Percentiles rank a stretch among this genome's conserved stretches.
These are phyloP conservation scores for Fusarium gaditjirri DNA, from an alignment of 2,329 filamentous ascomycete species.

Conservation along the genomic window DNA sequence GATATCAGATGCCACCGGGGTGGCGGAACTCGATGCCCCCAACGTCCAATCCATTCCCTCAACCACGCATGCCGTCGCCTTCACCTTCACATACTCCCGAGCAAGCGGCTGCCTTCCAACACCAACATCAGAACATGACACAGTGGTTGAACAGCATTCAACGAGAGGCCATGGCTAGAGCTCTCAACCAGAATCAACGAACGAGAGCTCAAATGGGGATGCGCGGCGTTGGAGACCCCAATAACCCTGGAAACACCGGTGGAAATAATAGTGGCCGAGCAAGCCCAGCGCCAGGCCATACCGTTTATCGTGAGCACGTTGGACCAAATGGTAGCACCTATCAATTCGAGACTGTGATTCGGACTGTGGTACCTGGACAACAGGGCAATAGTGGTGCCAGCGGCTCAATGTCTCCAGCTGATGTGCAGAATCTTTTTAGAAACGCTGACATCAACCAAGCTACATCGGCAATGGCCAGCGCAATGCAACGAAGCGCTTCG, in stretches of 20 bases:
- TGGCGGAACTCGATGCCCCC: conserved; percentile 47
- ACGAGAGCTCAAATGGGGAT: conserved; percentile 54
- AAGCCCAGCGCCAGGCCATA: conserved; percentile 48
- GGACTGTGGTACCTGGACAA: conserved; percentile 30
- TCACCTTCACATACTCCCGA: conserved; percentile 44
- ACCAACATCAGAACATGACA: conserved; percentile 56
- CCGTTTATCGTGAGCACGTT: conserved; percentile 48
- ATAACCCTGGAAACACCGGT: conserved; percentile 31
- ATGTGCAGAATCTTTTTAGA: conserved; percentile 59
- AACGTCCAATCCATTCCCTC: conserved; percentile 42
- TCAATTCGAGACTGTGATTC: conserved; percentile 50
- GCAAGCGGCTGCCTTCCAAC: conserved; percentile 48
- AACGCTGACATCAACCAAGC: conserved; percentile 58
- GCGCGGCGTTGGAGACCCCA: conserved; percentile 53
- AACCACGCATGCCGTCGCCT: conserved; percentile 49
- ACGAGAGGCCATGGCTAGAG: conserved; percentile 56
- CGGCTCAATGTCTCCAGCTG: conserved; percentile 53
- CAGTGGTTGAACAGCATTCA: conserved; percentile 61
- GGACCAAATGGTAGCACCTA: conserved; percentile 50
- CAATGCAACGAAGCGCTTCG: conserved; percentile 64
- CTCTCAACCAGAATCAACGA: conserved; percentile 57
- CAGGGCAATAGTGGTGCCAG: conserved; percentile 22
- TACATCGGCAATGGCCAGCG: conserved; percentile 59
- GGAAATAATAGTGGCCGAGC: conserved; percentile 45
- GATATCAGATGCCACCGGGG: conserved; percentile 45